These are phyloP conservation scores for Imleria badia DNA, from an alignment of 768 basidiomycete genomes.

Conservation along the genomic window DNA sequence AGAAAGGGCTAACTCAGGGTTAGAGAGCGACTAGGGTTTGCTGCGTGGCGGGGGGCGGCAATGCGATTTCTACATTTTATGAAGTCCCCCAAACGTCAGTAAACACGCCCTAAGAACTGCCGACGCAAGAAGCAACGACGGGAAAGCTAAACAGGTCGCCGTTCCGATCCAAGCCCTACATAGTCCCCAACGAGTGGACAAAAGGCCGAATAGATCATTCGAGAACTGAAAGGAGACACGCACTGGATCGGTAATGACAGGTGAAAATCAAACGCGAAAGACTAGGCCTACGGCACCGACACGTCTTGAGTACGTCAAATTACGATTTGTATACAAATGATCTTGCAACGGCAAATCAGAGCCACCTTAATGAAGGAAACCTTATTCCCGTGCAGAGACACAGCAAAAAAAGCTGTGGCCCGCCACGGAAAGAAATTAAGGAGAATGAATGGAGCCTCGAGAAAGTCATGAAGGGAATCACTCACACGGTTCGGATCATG, in stretches of 20 bases:
- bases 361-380: constrained; percentile 21
- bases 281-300: constrained; percentile 22
- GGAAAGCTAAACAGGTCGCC: constrained; percentile 10
- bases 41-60: constrained; percentile 6
- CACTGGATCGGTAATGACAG: constrained; percentile 18
- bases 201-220: constrained; percentile 5
- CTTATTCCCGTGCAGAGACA: constrained; percentile 21
- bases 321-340: constrained; percentile 8
- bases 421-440: constrained; percentile 4
- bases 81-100: constrained; percentile 15
- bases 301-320: constrained; percentile 29
- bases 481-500: constrained; percentile 21
- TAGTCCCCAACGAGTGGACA: neutral
- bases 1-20: constrained; percentile 10
- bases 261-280: constrained; percentile 24
- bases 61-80: constrained; percentile 1
- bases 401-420: constrained; percentile 7
- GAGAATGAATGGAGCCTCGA: constrained; percentile 5
- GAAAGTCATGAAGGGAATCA: constrained; percentile 8
- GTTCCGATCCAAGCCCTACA: constrained; percentile 12
- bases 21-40: constrained; percentile 4
- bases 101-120: constrained; percentile 2
- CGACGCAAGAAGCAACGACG: constrained; percentile 5
- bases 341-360: constrained; percentile 21
- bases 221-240: constrained; percentile 7